Percentiles rank a stretch among this genome's conserved stretches.
Conservation (phyloP, 2,329 filamentous ascomycete species). For the Xylaria sp. region DNA sequence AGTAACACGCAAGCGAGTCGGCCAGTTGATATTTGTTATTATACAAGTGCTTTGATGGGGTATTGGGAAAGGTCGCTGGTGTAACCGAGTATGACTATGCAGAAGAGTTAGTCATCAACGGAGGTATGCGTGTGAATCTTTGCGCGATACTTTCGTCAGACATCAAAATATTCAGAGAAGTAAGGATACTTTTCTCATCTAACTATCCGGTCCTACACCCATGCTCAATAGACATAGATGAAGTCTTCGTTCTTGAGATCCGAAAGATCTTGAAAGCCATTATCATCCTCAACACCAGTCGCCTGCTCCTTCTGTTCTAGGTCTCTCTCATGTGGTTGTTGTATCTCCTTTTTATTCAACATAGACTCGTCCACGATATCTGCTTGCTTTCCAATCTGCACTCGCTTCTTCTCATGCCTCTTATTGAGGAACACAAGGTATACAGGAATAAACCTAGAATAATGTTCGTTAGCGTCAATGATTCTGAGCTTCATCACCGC, state of each 20-base stretch:
- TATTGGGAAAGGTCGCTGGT: no score
- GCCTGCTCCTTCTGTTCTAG: constrained; percentile 48
- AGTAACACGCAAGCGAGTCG: no score
- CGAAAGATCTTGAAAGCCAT: constrained; percentile 68
- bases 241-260: constrained; percentile 76
- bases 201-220: no score
- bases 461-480: not conserved
- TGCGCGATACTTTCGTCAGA: no score
- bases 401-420: constrained; percentile 55
- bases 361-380: constrained; percentile 58
- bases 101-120: no score
- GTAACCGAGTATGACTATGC: no score
- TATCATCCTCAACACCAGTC: constrained; percentile 51
- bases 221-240: constrained; percentile 55
- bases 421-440: constrained; percentile 61
- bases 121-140: no score
- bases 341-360: constrained; percentile 49
- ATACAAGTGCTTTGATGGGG: no score
- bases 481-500: constrained; percentile 32
- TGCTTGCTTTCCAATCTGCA: constrained; percentile 61
- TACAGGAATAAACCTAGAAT: constrained; percentile 46
- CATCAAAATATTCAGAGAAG: no score
- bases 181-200: not conserved
- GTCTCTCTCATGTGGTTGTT: constrained; percentile 43
- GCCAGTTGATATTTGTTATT: no score